Evolutionary conservation across 2,329 filamentous ascomycete genomes (phyloP).

Genomic region (Fusarium multiceps): DNA sequence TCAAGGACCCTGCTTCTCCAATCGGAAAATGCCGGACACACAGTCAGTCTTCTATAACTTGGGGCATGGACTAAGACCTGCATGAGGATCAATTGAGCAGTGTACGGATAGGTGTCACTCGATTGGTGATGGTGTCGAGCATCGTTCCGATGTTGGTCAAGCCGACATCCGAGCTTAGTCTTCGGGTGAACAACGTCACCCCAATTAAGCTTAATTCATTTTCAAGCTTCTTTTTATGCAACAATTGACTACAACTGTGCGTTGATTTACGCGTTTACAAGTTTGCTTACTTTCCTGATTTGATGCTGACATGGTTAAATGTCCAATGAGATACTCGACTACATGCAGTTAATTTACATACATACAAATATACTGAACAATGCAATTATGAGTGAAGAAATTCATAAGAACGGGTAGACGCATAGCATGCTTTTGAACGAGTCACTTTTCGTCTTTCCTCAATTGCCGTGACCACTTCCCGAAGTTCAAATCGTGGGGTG

Average conservation of each 20-base stretch:
- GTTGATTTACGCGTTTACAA: background rate
- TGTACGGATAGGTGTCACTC: background rate
- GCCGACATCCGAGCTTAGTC: background rate
- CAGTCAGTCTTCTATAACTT: background rate
- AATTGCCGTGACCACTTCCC: constrained; percentile 33
- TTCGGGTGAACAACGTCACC: background rate
- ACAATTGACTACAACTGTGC: background rate
- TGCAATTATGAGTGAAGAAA: background rate
- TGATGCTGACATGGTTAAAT: background rate
- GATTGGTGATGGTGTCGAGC: background rate
- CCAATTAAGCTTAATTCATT: constrained; percentile 23
- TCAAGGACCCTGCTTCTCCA: background rate
- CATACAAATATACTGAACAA: background rate
- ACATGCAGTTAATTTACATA: background rate
- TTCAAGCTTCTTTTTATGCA: constrained; percentile 17
- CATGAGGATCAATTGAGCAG: background rate
- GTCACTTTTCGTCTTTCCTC: background rate
- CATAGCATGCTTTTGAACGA: background rate
- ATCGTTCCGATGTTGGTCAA: background rate
- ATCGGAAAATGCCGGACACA: background rate
- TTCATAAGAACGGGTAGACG: too few species aligned
- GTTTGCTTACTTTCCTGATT: background rate
- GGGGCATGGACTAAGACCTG: background rate
- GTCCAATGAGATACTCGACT: background rate
- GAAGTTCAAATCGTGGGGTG: constrained; percentile 16